Evolutionary conservation across 768 basidiomycete genomes (phyloP).

Genomic region (Antrodiella citrinella): DNA sequence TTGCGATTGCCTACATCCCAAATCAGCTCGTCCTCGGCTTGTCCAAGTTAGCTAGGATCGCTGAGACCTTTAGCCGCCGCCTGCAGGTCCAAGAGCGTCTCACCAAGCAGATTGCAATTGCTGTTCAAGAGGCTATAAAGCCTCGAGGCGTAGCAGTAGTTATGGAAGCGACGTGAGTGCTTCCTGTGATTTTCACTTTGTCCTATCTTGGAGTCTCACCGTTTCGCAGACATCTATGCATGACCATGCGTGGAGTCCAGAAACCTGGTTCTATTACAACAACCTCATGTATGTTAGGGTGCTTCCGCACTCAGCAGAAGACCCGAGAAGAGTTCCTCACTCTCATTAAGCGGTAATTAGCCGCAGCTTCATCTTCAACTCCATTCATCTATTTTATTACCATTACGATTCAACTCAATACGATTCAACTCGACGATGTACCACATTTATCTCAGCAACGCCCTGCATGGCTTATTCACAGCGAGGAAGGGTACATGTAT

Average conservation of each 20-base stretch:
- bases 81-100: slow-evolving; percentile 97
- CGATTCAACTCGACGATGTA: neutral
- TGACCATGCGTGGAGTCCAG: slow-evolving; percentile 99
- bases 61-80: slow-evolving; percentile 93
- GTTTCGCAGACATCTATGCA: slow-evolving; percentile 78
- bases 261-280: slow-evolving; percentile 94
- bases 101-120: slow-evolving; percentile 94
- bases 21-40: slow-evolving; percentile 90
- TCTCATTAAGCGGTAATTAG: slow-evolving; percentile 46
- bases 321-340: slow-evolving; percentile 95
- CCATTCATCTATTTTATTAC: neutral
- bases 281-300: slow-evolving; percentile 97
- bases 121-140: slow-evolving; percentile 97
- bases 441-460: neutral
- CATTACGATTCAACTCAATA: neutral
- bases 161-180: slow-evolving; percentile 91
- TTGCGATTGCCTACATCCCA: slow-evolving; percentile 97
- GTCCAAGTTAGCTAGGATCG: slow-evolving; percentile 94
- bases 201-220: slow-evolving; percentile 1
- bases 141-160: slow-evolving; percentile 98
- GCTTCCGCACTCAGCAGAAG: slow-evolving; percentile 97
- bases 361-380: neutral
- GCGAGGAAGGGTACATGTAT: neutral
- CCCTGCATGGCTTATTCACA: neutral
- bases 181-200: slow-evolving; percentile 3